Conservation (phyloP, 2,329 filamentous ascomycete species). For the Colletotrichum sp. region DNA sequence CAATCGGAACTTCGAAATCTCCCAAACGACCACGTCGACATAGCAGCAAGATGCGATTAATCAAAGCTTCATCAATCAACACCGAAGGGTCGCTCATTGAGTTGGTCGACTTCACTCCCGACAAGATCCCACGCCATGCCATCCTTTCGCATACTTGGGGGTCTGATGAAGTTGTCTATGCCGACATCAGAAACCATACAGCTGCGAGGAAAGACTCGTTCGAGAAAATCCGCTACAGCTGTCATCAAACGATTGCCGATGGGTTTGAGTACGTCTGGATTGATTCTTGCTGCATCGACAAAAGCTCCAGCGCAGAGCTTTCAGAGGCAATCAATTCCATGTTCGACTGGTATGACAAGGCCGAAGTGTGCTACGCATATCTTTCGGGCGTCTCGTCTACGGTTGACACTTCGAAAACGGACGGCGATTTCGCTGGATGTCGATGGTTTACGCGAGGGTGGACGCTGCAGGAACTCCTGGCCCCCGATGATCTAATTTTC, state of each 20-base stretch:
- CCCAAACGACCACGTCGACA: background rate
- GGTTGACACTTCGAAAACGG: background rate
- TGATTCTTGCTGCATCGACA: background rate
- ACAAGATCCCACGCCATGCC: background rate
- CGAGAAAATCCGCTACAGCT: background rate
- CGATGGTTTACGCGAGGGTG: background rate
- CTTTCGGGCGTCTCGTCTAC: constrained; percentile 7
- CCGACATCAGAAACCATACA: background rate
- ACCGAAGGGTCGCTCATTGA: background rate
- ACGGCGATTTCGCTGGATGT: background rate
- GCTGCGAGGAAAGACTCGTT: background rate
- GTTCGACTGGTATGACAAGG: constrained; percentile 15
- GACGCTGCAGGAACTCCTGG: background rate
- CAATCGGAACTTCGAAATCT: background rate
- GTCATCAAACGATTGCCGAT: background rate
- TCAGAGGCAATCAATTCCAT: background rate
- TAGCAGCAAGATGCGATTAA: background rate
- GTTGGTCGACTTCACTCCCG: background rate
- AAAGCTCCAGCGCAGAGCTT: background rate
- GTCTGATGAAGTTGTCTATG: background rate
- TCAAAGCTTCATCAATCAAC: background rate
- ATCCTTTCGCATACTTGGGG: background rate
- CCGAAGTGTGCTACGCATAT: constrained; percentile 10
- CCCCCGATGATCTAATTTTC: background rate
- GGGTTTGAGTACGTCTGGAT: background rate